Base-by-base conservation (phyloP, 75 land plant genomes). In the Selaginella tamariscina region DNA sequence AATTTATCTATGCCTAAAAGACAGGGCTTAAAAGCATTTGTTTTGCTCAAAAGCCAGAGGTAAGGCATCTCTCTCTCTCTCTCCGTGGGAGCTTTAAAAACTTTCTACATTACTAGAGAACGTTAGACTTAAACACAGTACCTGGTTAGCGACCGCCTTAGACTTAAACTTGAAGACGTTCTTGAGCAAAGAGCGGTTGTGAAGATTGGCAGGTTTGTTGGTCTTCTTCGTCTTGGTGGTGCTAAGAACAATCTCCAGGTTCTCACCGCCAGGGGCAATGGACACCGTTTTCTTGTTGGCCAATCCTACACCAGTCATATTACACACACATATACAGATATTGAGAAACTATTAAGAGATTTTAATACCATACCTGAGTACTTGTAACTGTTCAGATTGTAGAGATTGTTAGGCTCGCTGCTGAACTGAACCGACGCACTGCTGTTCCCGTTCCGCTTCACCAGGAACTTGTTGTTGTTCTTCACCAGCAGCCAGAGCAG, bases 271-370 rank as follows among this genome's bases (percentile, higher is more conserved):
- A 0, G 81, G 70, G n/a, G 76, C 64, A 54, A 92, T 81, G 9
- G 84, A 74, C 27, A 92, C 87, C 1, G 97, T 86, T 74, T 92
- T 88, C 77, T 82, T 78, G 87, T 88, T 92, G n/a, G 94, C 93
- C 73, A 92, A 73, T 9, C 97, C 94, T 92, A 70, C 26, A n/a
- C n/a, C n/a, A n/a, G n/a, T n/a, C n/a, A n/a, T n/a, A n/a, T n/a
- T n/a, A n/a, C n/a, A n/a, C n/a, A n/a, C n/a, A n/a, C n/a, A n/a
- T n/a, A n/a, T n/a, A n/a, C n/a, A n/a, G n/a, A n/a, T n/a, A n/a
- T n/a, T n/a, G n/a, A n/a, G n/a, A n/a, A n/a, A n/a, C n/a, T n/a
- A n/a, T 15, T 39, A 39, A 39, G 15, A 39, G 49, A 39, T 5
- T 15, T 39, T 5, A 15, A 39, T 5, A 39, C 49, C 11, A 39